Evolutionary conservation across 139 green algal species (phyloP).

Genomic region (Coccomyxa sp.): DNA sequence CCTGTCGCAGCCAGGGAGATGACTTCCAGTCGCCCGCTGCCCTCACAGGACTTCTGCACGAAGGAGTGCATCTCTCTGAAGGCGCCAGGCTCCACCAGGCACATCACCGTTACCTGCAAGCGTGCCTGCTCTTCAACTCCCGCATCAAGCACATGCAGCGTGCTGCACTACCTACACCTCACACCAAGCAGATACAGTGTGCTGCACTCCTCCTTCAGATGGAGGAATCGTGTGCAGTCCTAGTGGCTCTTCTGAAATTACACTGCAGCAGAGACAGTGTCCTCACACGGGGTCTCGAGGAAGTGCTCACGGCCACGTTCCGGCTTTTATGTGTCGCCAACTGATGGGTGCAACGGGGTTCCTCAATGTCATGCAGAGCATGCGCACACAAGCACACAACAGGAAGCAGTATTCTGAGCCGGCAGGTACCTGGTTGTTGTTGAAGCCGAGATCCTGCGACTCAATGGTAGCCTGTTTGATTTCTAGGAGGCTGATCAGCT

Average conservation of each 20-base stretch:
- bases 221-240: not conserved
- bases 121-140: no score
- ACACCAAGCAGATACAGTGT: not conserved
- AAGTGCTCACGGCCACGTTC: not conserved
- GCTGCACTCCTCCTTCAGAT: not conserved
- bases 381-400: not conserved
- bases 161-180: not conserved
- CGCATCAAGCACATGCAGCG: no score
- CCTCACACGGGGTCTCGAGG: no score
- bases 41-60: constrained; percentile 49
- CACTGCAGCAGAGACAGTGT: not conserved
- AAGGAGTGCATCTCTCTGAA: constrained; percentile 81
- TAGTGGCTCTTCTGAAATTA: not conserved
- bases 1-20: constrained; percentile 63
- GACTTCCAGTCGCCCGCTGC: constrained; percentile 79
- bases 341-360: not conserved
- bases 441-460: constrained; percentile 4
- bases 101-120: constrained; percentile 24
- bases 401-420: not conserved
- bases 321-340: not conserved
- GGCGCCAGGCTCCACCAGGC: constrained; percentile 80
- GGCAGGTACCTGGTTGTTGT: not conserved
- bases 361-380: not conserved
- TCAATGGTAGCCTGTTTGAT: constrained; percentile 11
- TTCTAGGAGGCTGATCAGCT: constrained; percentile 36